A percentile compares a stretch with the other conserved stretches of the same genome.
These are phyloP conservation scores for Ophiorrhiza pumila DNA, from an alignment of 257 asterid species.

Conservation along the genomic window DNA sequence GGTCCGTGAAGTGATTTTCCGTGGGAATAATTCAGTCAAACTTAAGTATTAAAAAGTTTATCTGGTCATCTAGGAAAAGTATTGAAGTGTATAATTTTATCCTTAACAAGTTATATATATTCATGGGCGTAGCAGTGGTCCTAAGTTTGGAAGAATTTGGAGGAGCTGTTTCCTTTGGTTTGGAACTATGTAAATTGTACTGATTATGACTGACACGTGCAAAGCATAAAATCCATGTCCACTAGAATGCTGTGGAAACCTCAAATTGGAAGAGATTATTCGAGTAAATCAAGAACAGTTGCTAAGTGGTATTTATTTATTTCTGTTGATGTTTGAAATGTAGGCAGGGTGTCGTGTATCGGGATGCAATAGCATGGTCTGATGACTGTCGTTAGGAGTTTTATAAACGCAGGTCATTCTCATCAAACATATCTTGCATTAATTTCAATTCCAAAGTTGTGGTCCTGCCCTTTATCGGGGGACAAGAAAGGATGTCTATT, in stretches of 20 bases:
- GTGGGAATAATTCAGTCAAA: background rate
- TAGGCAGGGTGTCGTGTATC: background rate
- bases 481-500: constrained; percentile 12
- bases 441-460: background rate
- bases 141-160: constrained; percentile 10
- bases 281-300: background rate
- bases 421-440: constrained; percentile 11
- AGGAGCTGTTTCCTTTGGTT: background rate
- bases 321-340: background rate
- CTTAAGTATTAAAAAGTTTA: background rate
- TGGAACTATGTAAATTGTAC: constrained; percentile 10
- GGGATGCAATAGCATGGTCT: constrained; percentile 1
- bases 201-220: constrained; percentile 9
- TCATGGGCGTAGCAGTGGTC: constrained; percentile 13
- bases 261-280: constrained; percentile 1
- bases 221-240: background rate
- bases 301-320: background rate
- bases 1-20: background rate
- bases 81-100: background rate
- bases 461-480: constrained; percentile 20
- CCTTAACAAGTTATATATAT: background rate
- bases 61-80: background rate
- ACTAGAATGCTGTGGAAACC: background rate
- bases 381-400: background rate
- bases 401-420: background rate